phyloP scores from a whole-genome alignment of 2,329 filamentous ascomycete genomes.

The Sporothrix mexicana region DNA sequence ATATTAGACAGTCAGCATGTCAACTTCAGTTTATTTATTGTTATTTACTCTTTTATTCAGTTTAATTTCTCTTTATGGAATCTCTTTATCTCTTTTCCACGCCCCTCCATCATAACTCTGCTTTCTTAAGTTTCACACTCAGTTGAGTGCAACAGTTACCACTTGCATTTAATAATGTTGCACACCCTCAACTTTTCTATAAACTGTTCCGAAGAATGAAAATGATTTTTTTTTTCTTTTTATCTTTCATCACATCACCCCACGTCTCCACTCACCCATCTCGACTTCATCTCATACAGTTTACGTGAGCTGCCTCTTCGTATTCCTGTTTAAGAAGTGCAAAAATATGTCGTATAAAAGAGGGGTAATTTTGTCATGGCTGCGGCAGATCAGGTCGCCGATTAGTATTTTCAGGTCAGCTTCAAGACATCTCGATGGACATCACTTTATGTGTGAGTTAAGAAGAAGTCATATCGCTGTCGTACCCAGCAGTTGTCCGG shows the following conservation, averaged over 20 bases:
- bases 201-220: too few relatives aligned
- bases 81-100: background rate
- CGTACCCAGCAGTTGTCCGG: too few relatives aligned
- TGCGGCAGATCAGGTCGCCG: background rate
- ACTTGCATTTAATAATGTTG: background rate
- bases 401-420: too few relatives aligned
- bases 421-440: too few relatives aligned
- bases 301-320: background rate
- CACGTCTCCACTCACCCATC: background rate
- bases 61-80: background rate
- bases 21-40: background rate
- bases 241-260: background rate
- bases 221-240: background rate
- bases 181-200: background rate
- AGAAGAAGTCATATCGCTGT: background rate
- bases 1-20: background rate
- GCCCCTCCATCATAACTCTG: background rate
- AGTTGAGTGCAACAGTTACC: background rate
- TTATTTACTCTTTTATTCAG: background rate
- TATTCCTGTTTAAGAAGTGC: background rate
- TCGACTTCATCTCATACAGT: background rate
- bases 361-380: background rate
- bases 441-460: background rate
- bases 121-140: background rate
- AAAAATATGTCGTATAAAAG: background rate